Evolutionary conservation across 768 basidiomycete genomes (phyloP).

Genomic region (Amanita subjunquillea): DNA sequence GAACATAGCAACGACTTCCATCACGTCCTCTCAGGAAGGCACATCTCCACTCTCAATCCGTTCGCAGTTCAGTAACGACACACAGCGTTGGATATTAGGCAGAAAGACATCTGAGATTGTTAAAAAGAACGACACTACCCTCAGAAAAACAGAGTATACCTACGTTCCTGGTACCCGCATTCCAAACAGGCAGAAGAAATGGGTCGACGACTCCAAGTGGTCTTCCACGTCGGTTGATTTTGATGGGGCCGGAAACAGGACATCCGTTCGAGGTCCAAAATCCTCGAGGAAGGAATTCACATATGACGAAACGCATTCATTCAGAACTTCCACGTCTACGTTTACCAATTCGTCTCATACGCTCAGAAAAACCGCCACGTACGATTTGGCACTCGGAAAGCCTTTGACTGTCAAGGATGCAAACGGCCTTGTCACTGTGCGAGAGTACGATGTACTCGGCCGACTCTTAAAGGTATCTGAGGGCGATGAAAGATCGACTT

Average conservation of each 20-base stretch:
- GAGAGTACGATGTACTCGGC: background rate
- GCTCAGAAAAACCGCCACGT: background rate
- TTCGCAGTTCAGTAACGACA: background rate
- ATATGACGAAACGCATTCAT: background rate
- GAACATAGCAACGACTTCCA: background rate
- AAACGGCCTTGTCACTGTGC: background rate
- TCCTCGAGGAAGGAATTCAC: background rate
- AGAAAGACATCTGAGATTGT: background rate
- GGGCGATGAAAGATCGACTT: background rate
- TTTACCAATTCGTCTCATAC: background rate
- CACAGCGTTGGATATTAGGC: background rate
- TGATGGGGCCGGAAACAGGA: background rate
- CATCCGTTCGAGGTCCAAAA: background rate
- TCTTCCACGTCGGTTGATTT: background rate
- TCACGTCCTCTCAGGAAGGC: background rate
- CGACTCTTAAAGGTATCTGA: background rate
- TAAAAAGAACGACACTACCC: background rate
- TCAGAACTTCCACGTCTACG: background rate
- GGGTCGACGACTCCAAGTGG: background rate
- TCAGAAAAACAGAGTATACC: background rate
- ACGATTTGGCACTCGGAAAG: background rate
- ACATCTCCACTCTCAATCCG: background rate
- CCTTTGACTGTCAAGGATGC: background rate
- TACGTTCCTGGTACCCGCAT: background rate
- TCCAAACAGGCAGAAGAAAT: background rate